Evolutionary conservation across 768 basidiomycete species (phyloP), one percentile per base, ranked within the genome.

Genomic region (Rhizopogon rudus): DNA sequence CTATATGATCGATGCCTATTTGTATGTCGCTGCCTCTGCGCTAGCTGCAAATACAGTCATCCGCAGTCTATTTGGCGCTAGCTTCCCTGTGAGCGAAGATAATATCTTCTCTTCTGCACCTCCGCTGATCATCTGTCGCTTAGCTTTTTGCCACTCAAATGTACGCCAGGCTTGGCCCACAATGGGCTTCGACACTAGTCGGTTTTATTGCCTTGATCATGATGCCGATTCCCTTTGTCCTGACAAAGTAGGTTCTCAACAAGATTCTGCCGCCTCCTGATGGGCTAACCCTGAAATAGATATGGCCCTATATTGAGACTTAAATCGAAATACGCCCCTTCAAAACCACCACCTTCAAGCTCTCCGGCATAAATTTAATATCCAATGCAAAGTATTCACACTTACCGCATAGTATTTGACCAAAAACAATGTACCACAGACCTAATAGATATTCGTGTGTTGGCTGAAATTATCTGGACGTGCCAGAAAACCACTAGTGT

Each of bases 1-100:
- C 58, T 87, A 87, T 60, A 77, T 84, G 37, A 78, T 86, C 41
- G 85, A 86, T 65, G 74, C 79, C 3, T 86, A 85, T 60, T 66
- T 81, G 20, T 64, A 73, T 55, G 72, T 77, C 5, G 77, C 83
- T 7, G 82, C 84, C 1, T 81, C 81, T 9, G 83, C 83, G 1
- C 67, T 86, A 9, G 79, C 84, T 2, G 73, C 76, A 2, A 80
- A 64, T 51, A 82, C 80, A 0, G 77, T 85, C 14, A 63, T 77
- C 3, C 77, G 82, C 16, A 82, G 81, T 59, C 57, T 78, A 8
- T 79, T 77, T 48, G 84, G 81, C 33, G 79, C 80, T 25, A 75
- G 65, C 5, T 81, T 82, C 57, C 81, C 79, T 20, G 55, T 54
- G 41, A 8, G 56, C 40, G 39, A 16, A 42, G 58, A 46, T 5